Evolutionary conservation across 495 filamentous ascomycete species (phyloP), one percentile per base, ranked within the genome.

Genomic region (Achaetomiella virescens): DNA sequence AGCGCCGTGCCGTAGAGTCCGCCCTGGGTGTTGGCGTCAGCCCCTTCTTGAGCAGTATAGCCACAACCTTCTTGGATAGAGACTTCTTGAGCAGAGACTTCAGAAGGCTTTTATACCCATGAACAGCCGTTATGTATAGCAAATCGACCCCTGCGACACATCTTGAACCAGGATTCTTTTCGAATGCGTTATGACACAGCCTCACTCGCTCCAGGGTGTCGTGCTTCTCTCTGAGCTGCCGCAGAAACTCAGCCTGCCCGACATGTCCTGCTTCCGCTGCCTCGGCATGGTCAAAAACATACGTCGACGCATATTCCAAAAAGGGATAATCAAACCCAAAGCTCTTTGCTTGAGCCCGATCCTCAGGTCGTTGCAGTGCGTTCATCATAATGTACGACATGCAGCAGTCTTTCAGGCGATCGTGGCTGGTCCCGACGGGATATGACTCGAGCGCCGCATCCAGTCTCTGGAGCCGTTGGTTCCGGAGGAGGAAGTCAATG

Each of bases 401-500:
- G 20, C 41, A 43, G 41, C 41, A 20, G 24, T 43, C 41, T 20
- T 10, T 22, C 41, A 43, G 12, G 6, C 12, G 20, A 17, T 20
- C 41, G 41, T 43, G 41, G 20, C 41, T 43, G 12, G 41, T 3
- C 22, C 41, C 24, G 20, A 43, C 24, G 18, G 41, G 41, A 20
- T 43, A 17, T 22, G 41, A 20, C 3, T 24, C 7, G 20, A 43
- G 41, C 20, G 41, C 24, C 41, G 4, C 6, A 43, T 43, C 41
- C 20, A 43, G 41, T 10, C 18, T 24, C 41, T 43, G 20, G 1
- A 43, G 20, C 41, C 41, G 22, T 20, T 43, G 6, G 41, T 43
- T 43, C 41, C 41, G 20, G 24, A 43, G 24, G 3, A 43, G 41
- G 41, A 67, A 73, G 53, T 75, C 72, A 44, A 61, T 44, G 8